Evolutionary conservation across 2,329 filamentous ascomycete genomes (phyloP).

Genomic region (Phyllosticta citribraziliensis): DNA sequence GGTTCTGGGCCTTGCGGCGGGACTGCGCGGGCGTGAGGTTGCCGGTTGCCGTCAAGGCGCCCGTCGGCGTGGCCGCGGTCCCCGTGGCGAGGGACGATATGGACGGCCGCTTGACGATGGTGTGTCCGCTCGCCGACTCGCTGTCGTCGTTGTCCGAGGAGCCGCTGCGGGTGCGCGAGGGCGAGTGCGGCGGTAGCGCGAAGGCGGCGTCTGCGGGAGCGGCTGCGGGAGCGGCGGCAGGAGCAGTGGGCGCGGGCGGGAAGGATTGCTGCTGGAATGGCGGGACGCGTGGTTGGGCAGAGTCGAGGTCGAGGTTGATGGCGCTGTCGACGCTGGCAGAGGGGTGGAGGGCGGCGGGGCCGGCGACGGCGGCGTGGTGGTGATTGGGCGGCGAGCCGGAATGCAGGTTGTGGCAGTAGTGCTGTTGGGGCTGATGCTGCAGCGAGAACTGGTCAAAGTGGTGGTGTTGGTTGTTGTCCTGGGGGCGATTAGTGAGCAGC

Average conservation of each 20-base stretch:
- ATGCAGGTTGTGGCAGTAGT: slow-evolving; percentile 2
- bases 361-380: slow-evolving; percentile 3
- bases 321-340: slow-evolving; percentile 35
- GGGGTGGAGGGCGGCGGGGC: slow-evolving; percentile 14
- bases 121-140: background rate
- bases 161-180: slow-evolving; percentile 26
- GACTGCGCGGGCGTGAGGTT: slow-evolving; percentile 40
- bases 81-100: slow-evolving; percentile 18
- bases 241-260: slow-evolving; percentile 8
- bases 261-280: slow-evolving; percentile 1
- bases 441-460: slow-evolving; percentile 2
- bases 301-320: slow-evolving; percentile 24
- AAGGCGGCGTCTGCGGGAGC: slow-evolving; percentile 2
- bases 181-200: slow-evolving; percentile 16
- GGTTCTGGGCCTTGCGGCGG: slow-evolving; percentile 58
- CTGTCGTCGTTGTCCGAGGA: slow-evolving; percentile 37
- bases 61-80: background rate
- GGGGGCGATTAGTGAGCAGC: background rate
- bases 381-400: slow-evolving; percentile 2
- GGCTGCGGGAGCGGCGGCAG: background rate
- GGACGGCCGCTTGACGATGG: background rate
- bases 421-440: background rate
- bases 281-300: background rate
- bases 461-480: background rate
- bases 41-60: background rate